Evolutionary conservation across 306 rosid species (phyloP), one percentile per base, ranked within the genome.

Genomic region (Sechiopsis laciniata): DNA sequence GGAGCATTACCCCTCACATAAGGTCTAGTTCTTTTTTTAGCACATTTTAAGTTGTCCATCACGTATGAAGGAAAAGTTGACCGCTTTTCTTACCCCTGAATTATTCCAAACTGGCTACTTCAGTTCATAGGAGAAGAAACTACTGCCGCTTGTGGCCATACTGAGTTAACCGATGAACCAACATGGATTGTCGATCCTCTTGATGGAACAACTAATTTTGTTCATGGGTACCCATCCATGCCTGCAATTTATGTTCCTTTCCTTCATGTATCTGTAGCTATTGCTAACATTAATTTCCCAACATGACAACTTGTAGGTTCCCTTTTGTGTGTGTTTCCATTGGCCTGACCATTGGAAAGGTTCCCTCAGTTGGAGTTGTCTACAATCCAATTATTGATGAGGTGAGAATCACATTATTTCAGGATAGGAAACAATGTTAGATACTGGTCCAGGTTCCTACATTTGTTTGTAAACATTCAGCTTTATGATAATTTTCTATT

Each of bases 101-200:
- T 14, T 53, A 20, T n/a, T 56, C 16, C 63, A 24, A 75, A 42
- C 63, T 55, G 82, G 55, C 73, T 35, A 67, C 35, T 70, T 80
- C 77, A 94, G 99, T 85, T 94, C 83, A 94, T 94, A 29, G 99
- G 99, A 55, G 99, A 95, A 80, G 99, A 95, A 83, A 91, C 96
- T 74, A 84, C 97, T 3, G 99, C 99, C 84, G 96, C 95, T 66
- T 75, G 9, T 82, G 97, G 99, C 73, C 74, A 64, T 72, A 80
- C 86, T n/a, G 97, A 95, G 76, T 89, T 95, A 79, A 91, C 99
- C 0, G 92, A 95, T 84, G 95, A 91, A 46, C 97, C 89, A 54
- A 95, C 99, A 52, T 95, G 99, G 99, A 86, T 95, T 75, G 97
- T 95, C 46, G 99, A 95, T 88, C 99, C 99, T 75, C 81, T 95